Conservation (phyloP, 257 asterid species). For the Buddleja alternifolia region DNA sequence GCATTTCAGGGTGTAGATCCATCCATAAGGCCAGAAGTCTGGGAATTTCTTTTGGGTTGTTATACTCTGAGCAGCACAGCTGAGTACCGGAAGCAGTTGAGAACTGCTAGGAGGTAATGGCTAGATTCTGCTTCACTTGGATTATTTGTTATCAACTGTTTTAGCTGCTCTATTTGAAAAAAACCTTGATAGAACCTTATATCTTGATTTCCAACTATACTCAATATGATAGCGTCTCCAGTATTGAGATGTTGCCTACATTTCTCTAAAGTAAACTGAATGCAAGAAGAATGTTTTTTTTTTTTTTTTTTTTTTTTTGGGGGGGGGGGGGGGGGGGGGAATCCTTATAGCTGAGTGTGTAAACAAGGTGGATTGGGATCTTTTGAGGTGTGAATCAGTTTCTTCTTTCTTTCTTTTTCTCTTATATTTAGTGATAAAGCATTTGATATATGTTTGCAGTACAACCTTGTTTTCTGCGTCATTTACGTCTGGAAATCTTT, state of each 20-base stretch:
- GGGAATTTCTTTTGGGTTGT: slow-evolving; percentile 99
- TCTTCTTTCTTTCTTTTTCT: not conserved
- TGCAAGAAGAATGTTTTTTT: too few species aligned
- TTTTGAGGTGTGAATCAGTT: not conserved
- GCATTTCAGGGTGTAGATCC: slow-evolving; percentile 91
- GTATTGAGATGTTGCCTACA: too few species aligned
- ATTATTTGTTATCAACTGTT: slow-evolving; percentile 22
- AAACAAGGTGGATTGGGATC: not conserved
- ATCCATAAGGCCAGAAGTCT: slow-evolving; percentile 91
- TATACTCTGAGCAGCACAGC: slow-evolving; percentile 87
- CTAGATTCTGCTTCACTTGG: slow-evolving; percentile 30
- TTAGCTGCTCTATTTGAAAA: slow-evolving; percentile 22
- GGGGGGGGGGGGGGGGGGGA: too few species aligned
- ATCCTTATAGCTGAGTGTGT: not conserved
- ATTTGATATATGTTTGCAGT: not conserved
- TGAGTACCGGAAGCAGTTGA: slow-evolving; percentile 74
- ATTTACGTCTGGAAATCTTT: not conserved
- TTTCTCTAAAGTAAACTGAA: not conserved
- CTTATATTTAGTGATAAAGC: too few species aligned
- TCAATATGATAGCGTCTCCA: too few species aligned
- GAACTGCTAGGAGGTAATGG: slow-evolving; percentile 88
- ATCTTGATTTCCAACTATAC: not conserved
- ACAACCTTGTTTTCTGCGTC: not conserved
- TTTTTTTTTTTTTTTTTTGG: too few species aligned
- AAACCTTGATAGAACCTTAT: slow-evolving; percentile 10